These are phyloP conservation scores for Allium sativum DNA, from an alignment of 106 monocot genomes.

Conservation along the genomic window DNA sequence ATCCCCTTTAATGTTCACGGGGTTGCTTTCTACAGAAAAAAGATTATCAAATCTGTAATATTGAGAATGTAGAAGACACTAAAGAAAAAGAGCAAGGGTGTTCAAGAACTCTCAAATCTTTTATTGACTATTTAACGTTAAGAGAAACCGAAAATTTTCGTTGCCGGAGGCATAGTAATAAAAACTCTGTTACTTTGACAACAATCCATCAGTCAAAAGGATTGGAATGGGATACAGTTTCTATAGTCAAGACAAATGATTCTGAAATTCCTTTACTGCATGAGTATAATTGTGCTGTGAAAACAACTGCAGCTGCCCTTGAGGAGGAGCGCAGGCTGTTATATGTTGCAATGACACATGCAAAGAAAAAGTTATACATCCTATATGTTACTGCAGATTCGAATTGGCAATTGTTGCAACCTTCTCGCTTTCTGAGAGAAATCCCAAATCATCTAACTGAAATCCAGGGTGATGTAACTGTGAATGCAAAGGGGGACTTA, in stretches of 20 bases:
- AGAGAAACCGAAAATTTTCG: constrained; percentile 84
- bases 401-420: constrained; percentile 69
- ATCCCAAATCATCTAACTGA: constrained; percentile 70
- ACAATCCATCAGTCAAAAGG: constrained; percentile 99
- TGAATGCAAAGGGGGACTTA: constrained; percentile 4
- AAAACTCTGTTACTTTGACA: constrained; percentile 75
- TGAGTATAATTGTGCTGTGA: constrained; percentile 41
- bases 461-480: constrained; percentile 31
- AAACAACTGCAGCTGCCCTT: constrained; percentile 39
- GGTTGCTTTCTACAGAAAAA: constrained; percentile 96
- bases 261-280: constrained; percentile 89
- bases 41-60: constrained; percentile 52
- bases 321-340: constrained; percentile 93
- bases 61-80: constrained; percentile 9
- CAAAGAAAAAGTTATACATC: constrained; percentile 70
- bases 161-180: constrained; percentile 49
- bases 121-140: constrained; percentile 61
- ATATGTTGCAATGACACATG: constrained; percentile 93
- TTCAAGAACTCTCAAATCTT: constrained; percentile 38
- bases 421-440: constrained; percentile 82
- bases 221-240: constrained; percentile 90
- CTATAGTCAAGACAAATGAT: constrained; percentile 91
- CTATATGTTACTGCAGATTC: constrained; percentile 56
- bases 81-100: constrained; percentile 44
- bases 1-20: constrained; percentile 92